Evolutionary conservation across 148 eudicot genomes (phyloP), one percentile per base, ranked within the genome.

Genomic region (Limonium bicolor): DNA sequence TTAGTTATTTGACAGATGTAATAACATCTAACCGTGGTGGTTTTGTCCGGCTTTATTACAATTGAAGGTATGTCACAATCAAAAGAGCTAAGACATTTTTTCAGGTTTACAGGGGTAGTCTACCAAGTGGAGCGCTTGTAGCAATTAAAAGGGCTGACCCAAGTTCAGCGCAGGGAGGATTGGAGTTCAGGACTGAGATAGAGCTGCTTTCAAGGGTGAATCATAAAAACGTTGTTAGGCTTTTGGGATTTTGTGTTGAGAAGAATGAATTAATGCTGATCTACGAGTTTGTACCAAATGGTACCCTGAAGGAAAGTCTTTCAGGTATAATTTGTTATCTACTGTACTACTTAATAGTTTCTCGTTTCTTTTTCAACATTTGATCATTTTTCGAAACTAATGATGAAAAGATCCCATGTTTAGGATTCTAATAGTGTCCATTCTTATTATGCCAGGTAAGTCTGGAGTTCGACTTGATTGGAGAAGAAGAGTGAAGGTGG

Each of bases 161-260:
- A 59, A 92, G 93, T 52, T 86, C 95, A 0, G 48, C 58, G 67
- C 95, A 86, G 60, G 95, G 95, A 39, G 74, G 70, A 50, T 45
- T 31, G 27, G 93, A 86, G 71, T 86, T 86, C 57, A 86, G 78
- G 60, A 75, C 78, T 3, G 95, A 86, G 73, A 75, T 86, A 34
- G 95, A 86, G 65, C 95, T 86, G 50, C 64, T 86, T 35, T 86
- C 95, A 20, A 80, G 95, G 59, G 80, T 86, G 48, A 92, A 86
- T 65, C 95, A 86, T 60, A 86, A 70, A 59, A 86, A 86, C 50
- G 76, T 86, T 23, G 93, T 80, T 38, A 67, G 66, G 51, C 93
- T 86, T 23, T 52, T 81, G 6, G 95, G 95, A 14, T 86, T 81
- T 68, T 81, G 95, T 60, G 72, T 68, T 41, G 86, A 77, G 26